Conservation (phyloP, 768 basidiomycete genomes). For the Tylopilus plumbeoviolaceoides region DNA sequence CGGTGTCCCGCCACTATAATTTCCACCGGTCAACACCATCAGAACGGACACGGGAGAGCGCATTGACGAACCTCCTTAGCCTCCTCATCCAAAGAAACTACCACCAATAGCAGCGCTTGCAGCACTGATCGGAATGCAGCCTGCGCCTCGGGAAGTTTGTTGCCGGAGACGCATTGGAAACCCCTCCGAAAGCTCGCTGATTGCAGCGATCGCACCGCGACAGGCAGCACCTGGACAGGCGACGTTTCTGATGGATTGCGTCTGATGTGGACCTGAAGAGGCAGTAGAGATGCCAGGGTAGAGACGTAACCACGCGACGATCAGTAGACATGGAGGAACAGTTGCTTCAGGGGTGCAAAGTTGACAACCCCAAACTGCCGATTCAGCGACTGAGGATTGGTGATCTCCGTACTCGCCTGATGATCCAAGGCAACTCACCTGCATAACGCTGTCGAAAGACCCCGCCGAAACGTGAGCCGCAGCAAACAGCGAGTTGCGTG, state of each 20-base stretch:
- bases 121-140: constrained; percentile 78
- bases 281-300: constrained; percentile 82
- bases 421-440: constrained; percentile 47
- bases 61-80: constrained; percentile 68
- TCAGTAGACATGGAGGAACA: constrained; percentile 84
- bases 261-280: constrained; percentile 81
- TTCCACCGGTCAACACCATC: constrained; percentile 11
- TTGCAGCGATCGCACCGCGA: constrained; percentile 62
- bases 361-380: constrained; percentile 91
- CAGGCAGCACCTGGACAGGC: constrained; percentile 75
- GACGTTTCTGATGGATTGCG: constrained; percentile 79
- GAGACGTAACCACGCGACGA: constrained; percentile 88
- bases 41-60: background rate
- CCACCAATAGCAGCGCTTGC: constrained; percentile 70
- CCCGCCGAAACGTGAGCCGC: constrained; percentile 95
- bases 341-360: constrained; percentile 79
- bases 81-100: constrained; percentile 78
- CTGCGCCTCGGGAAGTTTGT: constrained; percentile 84
- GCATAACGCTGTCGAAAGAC: constrained; percentile 96
- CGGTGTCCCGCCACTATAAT: constrained; percentile 83
- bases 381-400: constrained; percentile 63
- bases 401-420: background rate
- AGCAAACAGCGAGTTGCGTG: constrained; percentile 91
- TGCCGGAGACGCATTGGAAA: constrained; percentile 79
- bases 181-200: constrained; percentile 84